Conservation (phyloP, 1,284 basidiomycete genomes). For the Amylostereum areolatum region DNA sequence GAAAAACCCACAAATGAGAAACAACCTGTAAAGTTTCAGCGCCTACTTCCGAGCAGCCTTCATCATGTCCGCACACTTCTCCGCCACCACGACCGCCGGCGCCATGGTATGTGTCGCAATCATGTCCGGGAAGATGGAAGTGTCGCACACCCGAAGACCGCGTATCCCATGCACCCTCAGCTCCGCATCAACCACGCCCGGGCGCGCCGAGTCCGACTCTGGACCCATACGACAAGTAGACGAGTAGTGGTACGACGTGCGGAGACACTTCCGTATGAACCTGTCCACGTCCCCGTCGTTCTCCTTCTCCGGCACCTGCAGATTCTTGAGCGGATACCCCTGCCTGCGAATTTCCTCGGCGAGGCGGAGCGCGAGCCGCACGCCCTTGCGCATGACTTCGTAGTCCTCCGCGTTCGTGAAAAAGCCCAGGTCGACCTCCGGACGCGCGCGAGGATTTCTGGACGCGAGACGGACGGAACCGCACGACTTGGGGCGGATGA, state of each 20-base stretch:
- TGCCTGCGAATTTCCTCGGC: slow-evolving; percentile 22
- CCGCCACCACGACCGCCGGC: slow-evolving; percentile 28
- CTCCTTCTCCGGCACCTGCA: slow-evolving; percentile 21
- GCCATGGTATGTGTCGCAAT: slow-evolving; percentile 31
- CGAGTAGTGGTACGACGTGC: slow-evolving; percentile 30
- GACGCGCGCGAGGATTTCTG: slow-evolving; percentile 23
- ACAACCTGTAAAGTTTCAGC: too few species aligned
- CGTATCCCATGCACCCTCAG: slow-evolving; percentile 41
- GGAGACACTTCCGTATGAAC: slow-evolving; percentile 19
- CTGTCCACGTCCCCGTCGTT: slow-evolving; percentile 22
- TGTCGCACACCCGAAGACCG: slow-evolving; percentile 34
- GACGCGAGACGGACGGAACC: slow-evolving; percentile 28
- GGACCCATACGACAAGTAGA: slow-evolving; percentile 34
- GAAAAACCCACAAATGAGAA: too few species aligned
- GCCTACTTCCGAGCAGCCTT: neutral
- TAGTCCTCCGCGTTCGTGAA: slow-evolving; percentile 21
- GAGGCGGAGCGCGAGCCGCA: slow-evolving; percentile 21
- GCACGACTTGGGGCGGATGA: slow-evolving; percentile 25
- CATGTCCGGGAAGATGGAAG: slow-evolving; percentile 32
- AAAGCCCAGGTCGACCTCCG: slow-evolving; percentile 25
- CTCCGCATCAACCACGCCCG: slow-evolving; percentile 43
- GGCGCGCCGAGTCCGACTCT: slow-evolving; percentile 15
- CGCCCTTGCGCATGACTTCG: slow-evolving; percentile 16
- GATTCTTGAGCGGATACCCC: slow-evolving; percentile 25
- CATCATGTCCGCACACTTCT: slow-evolving; percentile 24